Percentiles rank a stretch among this genome's conserved stretches.
These are phyloP conservation scores for Russula virescens DNA, from an alignment of 768 basidiomycete genomes.

Conservation along the genomic window DNA sequence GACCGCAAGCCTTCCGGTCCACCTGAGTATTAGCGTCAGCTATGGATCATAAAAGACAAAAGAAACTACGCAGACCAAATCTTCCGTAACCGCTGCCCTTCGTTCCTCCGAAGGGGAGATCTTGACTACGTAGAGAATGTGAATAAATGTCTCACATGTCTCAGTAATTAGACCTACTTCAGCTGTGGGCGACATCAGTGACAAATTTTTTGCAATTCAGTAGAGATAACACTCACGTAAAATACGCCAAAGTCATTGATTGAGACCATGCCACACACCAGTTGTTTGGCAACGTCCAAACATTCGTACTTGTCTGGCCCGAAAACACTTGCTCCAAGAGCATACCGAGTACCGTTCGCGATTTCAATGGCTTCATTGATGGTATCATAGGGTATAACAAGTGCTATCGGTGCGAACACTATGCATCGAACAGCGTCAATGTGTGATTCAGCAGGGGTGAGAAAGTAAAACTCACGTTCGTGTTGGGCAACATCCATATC, in stretches of 20 bases:
- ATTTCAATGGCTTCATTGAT: conserved; percentile 82
- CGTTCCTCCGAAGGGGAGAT: conserved; percentile 90
- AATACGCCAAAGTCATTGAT: conserved; percentile 92
- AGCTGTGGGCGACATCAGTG: conserved; percentile 39
- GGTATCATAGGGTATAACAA: conserved; percentile 78
- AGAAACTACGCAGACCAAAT: conserved; percentile 53
- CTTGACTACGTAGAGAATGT: conserved; percentile 51
- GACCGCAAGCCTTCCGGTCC: conserved; percentile 91
- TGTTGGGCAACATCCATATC: conserved; percentile 71
- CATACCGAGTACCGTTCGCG: conserved; percentile 84
- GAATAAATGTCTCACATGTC: conserved; percentile 19
- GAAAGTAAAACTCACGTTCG: conserved; percentile 55
- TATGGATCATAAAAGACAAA: conserved; percentile 14
- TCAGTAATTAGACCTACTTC: conserved; percentile 46
- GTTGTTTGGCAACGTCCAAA: conserved; percentile 66
- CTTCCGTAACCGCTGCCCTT: conserved; percentile 92
- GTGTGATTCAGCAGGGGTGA: conserved; percentile 1
- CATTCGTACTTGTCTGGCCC: conserved; percentile 79
- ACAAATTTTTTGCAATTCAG: conserved; percentile 17
- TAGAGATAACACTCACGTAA: conserved; percentile 50
- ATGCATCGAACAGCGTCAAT: conserved; percentile 4
- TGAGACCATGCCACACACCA: conserved; percentile 96
- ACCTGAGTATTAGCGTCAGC: conserved; percentile 38
- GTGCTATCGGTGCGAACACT: conserved; percentile 93
- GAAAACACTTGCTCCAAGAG: conserved; percentile 91